Evolutionary conservation across 225 moss, liverwort and hornwort species (phyloP), one percentile per base, ranked within the genome.

Genomic region (Pleurozium schreberi): DNA sequence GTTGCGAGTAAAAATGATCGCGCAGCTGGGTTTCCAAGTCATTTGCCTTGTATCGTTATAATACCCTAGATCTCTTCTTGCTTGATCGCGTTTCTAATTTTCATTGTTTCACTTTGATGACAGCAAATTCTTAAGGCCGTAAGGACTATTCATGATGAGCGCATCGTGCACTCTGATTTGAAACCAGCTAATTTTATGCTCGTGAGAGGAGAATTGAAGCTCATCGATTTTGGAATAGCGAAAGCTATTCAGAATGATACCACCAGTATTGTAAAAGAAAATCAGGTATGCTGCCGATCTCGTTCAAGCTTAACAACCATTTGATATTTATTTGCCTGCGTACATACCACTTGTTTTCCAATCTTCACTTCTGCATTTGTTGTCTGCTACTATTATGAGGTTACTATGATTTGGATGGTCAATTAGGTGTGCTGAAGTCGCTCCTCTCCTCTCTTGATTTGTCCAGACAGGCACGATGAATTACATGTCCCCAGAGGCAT

Each of bases 131-230:
- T 99, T 43, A 85, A 93, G 84, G 97, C 99, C 80, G 99, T 99
- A 75, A 92, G 92, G 91, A 97, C 99, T 59, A 99, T 99, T 75
- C 99, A 99, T 60, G 95, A 99, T 31, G 99, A 96, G 88, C 96
- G 99, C 31, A 97, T 99, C 42, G 99, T 99, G 84, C 99, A 99
- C 91, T 95, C 99, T 89, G 99, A 99, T 89, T 91, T 99, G 74
- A 99, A 99, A 95, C 99, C 99, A 65, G 97, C 99, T 84, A 99
- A 99, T 92, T 99, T 99, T 88, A 93, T 99, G 92, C 93, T 97
- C 91, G 99, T 99, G n/a, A 95, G 92, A 91, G 99, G 99, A 79
- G 97, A 99, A 79, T 84, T 99, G 85, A 99, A 99, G 87, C 95
- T 99, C 30, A 99, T 99, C 83, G 97, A 99, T 90, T 99, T 99